Evolutionary conservation across 192 early-diverging fungal genomes (phyloP), one percentile per base, ranked within the genome.

Genomic region (Allomyces macrogynus): DNA sequence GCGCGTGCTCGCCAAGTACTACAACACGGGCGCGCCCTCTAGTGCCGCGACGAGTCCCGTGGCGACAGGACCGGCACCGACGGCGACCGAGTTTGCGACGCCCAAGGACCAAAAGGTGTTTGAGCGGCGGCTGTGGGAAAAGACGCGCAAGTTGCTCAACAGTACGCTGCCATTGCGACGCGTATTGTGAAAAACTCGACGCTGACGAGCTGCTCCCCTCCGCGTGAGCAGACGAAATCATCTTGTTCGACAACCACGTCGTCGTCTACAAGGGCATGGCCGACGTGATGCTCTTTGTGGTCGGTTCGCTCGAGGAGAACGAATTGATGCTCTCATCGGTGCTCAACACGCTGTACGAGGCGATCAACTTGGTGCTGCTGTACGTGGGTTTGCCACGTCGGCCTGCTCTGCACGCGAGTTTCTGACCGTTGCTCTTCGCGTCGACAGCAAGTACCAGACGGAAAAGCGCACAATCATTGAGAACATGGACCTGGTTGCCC

Each of bases 1-100:
- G 69, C 86, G 93, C 61, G 78, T 98, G 10, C 74, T 96, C 43
- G 83, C 92, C 23, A 98, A 98, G 71, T 98, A 95, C 81, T 98
- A 92, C 77, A 63, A 72, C 8, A 70, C 72, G 10, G 43, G 70
- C 43, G 20, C 49, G 49, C 64, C 63, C 24, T 23, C 70, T 76
- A 74, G 12, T 32, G 27, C 42, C 67, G 71, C 24, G 43, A 40
- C 32, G 32, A 40, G 32, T 8, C 32, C 23, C 43, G 24, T 57
- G 69, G 71, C 24, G 43, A 8, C 32, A 7, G 32, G 32, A 0
- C 32, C 32, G 7, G 32, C 32, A 40, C 32, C 32, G 32, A 40
- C 32, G 7, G 32, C 32, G 32, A 40, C 32, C 32, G 70, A 42
- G 75, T 78, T 20, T 87, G 82, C 68, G 70, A 79, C 77, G 10